Conservation (phyloP, 169 alveolate species). For the Plasmodium inui region DNA sequence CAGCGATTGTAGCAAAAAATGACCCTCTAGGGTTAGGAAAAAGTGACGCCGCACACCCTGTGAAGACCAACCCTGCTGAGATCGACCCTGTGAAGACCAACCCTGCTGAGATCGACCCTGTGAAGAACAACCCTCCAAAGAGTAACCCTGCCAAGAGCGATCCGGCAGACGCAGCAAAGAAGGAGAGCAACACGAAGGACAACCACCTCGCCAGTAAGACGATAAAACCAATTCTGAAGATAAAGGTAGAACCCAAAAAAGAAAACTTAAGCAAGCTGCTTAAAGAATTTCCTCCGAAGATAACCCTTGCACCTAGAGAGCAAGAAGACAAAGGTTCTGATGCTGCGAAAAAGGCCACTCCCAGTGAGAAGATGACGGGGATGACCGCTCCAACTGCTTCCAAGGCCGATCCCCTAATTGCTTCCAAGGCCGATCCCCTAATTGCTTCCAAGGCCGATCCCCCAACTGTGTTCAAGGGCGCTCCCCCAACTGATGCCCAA, state of each 20-base stretch:
- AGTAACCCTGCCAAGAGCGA: background rate
- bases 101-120: too few relatives aligned
- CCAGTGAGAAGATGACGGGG: background rate
- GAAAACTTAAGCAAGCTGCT: constrained; percentile 39
- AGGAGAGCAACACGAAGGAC: background rate
- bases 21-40: too few relatives aligned
- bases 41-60: background rate
- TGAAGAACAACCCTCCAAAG: too few relatives aligned
- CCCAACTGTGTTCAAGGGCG: background rate
- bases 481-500: too few relatives aligned
- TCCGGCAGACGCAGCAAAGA: background rate
- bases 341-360: background rate
- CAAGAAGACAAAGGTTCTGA: constrained; percentile 5
- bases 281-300: background rate
- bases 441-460: too few relatives aligned
- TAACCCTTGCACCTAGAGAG: background rate
- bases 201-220: background rate
- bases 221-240: constrained; percentile 4
- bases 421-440: too few relatives aligned
- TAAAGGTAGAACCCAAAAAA: constrained; percentile 51
- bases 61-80: too few relatives aligned
- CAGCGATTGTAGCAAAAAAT: background rate
- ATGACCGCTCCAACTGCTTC: background rate
- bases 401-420: too few relatives aligned
- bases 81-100: too few relatives aligned